Conservation (phyloP, 2,329 filamentous ascomycete species). For the Parascedosporium putredinis region DNA sequence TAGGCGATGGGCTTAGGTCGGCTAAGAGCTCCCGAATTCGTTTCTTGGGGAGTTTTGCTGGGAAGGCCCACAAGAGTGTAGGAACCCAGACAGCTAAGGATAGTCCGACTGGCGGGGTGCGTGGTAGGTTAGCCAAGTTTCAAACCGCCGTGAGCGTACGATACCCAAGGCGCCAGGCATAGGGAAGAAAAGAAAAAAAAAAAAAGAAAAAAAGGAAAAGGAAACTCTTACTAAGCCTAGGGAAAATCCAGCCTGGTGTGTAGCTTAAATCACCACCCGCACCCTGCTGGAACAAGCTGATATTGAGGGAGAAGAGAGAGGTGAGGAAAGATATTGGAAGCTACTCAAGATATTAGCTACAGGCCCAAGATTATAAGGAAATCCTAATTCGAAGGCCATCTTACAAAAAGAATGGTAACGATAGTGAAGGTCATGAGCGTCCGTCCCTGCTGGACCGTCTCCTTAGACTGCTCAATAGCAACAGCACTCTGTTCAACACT, state of each 20-base stretch:
- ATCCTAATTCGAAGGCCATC: constrained; percentile 1
- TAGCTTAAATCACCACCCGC: background rate
- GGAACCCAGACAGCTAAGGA: background rate
- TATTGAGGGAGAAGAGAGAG: constrained; percentile 13
- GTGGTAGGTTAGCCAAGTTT: background rate
- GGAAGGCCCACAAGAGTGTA: background rate
- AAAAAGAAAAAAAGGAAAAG: background rate
- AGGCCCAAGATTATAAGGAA: too few species aligned
- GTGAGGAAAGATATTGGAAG: constrained; percentile 13
- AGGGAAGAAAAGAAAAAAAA: too few species aligned
- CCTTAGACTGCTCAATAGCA: constrained; percentile 11
- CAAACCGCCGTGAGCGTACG: too few species aligned
- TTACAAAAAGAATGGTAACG: constrained; percentile 13
- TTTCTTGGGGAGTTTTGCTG: background rate
- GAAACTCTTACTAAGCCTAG: background rate
- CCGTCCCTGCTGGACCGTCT: constrained; percentile 10
- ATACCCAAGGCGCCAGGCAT: too few species aligned
- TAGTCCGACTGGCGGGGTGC: background rate
- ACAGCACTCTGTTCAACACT: constrained; percentile 12
- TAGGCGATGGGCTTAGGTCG: too few species aligned
- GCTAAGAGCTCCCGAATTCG: too few species aligned
- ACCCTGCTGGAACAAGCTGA: constrained; percentile 8
- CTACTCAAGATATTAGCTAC: background rate
- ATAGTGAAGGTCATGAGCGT: constrained; percentile 13
- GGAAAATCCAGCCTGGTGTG: background rate